Evolutionary conservation across 345 rosid species (phyloP).

Genomic region (Corymbia maculata): DNA sequence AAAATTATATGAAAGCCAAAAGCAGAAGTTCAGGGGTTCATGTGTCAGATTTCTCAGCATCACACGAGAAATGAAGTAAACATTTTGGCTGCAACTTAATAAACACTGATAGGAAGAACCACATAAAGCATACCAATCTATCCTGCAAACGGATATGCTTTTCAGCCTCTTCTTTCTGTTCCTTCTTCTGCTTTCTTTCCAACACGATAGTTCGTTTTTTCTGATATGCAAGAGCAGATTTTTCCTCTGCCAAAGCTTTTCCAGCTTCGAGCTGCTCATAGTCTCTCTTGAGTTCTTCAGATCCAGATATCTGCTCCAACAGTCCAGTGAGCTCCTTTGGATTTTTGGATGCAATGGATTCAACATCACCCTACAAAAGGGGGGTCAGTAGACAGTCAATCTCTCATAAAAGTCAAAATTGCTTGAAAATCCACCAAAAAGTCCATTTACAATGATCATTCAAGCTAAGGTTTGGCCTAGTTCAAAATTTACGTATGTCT

Average conservation of each 20-base stretch:
- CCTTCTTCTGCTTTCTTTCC: slow-evolving; percentile 98
- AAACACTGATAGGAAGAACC: neutral
- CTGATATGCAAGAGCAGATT: slow-evolving; percentile 70
- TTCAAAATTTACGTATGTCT: neutral
- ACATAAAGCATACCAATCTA: slow-evolving; percentile 48
- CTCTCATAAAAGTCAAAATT: neutral
- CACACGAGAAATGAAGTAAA: neutral
- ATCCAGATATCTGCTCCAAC: slow-evolving; percentile 93
- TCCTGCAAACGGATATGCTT: slow-evolving; percentile 82
- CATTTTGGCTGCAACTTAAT: neutral
- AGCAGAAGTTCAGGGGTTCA: neutral
- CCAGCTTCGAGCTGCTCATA: slow-evolving; percentile 72
- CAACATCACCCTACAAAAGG: slow-evolving; percentile 78
- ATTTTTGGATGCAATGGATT: slow-evolving; percentile 95
- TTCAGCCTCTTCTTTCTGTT: slow-evolving; percentile 98
- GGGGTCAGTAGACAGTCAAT: neutral
- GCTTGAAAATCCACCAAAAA: neutral
- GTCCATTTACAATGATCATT: neutral
- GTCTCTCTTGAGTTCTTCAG: slow-evolving; percentile 88
- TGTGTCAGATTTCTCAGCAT: neutral
- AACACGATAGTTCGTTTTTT: slow-evolving; percentile 65
- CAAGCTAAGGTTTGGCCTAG: neutral
- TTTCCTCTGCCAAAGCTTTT: slow-evolving; percentile 84
- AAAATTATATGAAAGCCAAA: neutral
- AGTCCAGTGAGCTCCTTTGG: slow-evolving; percentile 88